Evolutionary conservation across 176 grass and related monocot species (phyloP).

Genomic region (Aegilops sharonensis): DNA sequence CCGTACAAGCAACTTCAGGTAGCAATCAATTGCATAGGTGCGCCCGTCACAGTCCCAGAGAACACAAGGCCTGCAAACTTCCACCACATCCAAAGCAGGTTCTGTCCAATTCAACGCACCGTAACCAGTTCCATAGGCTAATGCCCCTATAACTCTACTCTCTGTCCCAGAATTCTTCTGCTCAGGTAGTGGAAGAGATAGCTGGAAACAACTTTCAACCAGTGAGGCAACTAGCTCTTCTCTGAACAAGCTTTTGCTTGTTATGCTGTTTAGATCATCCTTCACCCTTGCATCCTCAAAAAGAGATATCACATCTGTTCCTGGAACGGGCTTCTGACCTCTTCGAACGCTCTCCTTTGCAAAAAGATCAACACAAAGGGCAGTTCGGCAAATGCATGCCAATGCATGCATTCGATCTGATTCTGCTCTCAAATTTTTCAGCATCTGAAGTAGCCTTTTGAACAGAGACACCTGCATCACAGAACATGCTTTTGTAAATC

Average conservation of each 20-base stretch:
- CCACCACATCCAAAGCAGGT: slow-evolving; percentile 93
- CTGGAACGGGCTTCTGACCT: slow-evolving; percentile 90
- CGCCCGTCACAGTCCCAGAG: slow-evolving; percentile 92
- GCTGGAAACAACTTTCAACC: slow-evolving; percentile 98
- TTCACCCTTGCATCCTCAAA: slow-evolving; percentile 97
- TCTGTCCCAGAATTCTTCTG: slow-evolving; percentile 94
- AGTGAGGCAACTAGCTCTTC: slow-evolving; percentile 91
- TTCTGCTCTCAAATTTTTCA: slow-evolving; percentile 94
- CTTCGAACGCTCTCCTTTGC: slow-evolving; percentile 94
- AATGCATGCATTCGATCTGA: slow-evolving; percentile 96
- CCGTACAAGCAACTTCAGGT: slow-evolving; percentile 90
- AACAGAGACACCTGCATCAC: slow-evolving; percentile 83
- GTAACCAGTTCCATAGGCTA: slow-evolving; percentile 99
- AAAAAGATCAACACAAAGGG: slow-evolving; percentile 99
- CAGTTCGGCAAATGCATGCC: slow-evolving; percentile 92
- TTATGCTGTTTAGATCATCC: slow-evolving; percentile 85
- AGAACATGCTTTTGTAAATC: slow-evolving; percentile 20
- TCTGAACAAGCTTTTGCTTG: slow-evolving; percentile 94
- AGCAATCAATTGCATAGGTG: slow-evolving; percentile 92
- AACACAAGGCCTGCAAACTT: slow-evolving; percentile 95
- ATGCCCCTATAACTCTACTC: slow-evolving; percentile 95
- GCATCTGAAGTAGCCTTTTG: slow-evolving; percentile 94
- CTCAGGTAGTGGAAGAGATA: slow-evolving; percentile 92
- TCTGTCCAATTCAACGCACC: slow-evolving; percentile 98
- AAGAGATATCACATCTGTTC: slow-evolving; percentile 93